Percentiles rank a stretch among this genome's conserved stretches.
phyloP scores from a whole-genome alignment of 192 early-diverging fungal species.

The Funneliformis mosseae region DNA sequence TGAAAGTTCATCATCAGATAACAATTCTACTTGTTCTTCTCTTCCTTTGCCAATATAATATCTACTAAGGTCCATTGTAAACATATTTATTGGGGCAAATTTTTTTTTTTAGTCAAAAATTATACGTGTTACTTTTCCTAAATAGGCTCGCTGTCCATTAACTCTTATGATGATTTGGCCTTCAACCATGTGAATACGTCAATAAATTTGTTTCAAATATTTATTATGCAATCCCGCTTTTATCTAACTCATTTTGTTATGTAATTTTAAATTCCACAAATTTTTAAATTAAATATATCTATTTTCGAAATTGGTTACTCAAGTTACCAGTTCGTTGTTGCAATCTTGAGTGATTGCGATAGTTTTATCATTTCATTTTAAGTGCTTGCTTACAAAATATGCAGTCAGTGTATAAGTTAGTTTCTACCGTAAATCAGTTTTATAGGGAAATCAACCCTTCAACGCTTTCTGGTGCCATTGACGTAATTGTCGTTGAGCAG shows the following conservation, averaged over 20 bases:
- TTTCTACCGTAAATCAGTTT: slow-evolving; percentile 84
- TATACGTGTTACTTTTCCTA: not conserved
- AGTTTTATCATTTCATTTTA: not conserved
- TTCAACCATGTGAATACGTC: too few relatives aligned
- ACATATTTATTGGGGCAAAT: not conserved
- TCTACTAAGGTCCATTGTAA: not conserved
- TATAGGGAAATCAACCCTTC: slow-evolving; percentile 97
- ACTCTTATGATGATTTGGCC: too few relatives aligned
- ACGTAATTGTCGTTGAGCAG: slow-evolving; percentile 93
- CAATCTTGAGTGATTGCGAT: not conserved
- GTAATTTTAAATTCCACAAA: too few relatives aligned
- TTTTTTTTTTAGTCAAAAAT: not conserved
- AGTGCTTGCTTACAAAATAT: slow-evolving; percentile 22
- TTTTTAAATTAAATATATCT: too few relatives aligned
- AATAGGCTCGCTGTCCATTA: not conserved
- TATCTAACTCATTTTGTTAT: too few relatives aligned
- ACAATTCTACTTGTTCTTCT: not conserved
- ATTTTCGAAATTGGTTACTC: not conserved
- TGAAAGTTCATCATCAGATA: not conserved
- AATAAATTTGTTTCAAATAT: too few relatives aligned
- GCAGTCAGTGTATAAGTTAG: slow-evolving; percentile 52
- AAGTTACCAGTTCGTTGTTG: not conserved
- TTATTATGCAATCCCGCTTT: too few relatives aligned
- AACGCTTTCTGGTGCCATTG: slow-evolving; percentile 96
- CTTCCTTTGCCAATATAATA: not conserved